Evolutionary conservation across 1,284 basidiomycete species (phyloP), one percentile per base, ranked within the genome.

Genomic region (Microbotryum intermedium): DNA sequence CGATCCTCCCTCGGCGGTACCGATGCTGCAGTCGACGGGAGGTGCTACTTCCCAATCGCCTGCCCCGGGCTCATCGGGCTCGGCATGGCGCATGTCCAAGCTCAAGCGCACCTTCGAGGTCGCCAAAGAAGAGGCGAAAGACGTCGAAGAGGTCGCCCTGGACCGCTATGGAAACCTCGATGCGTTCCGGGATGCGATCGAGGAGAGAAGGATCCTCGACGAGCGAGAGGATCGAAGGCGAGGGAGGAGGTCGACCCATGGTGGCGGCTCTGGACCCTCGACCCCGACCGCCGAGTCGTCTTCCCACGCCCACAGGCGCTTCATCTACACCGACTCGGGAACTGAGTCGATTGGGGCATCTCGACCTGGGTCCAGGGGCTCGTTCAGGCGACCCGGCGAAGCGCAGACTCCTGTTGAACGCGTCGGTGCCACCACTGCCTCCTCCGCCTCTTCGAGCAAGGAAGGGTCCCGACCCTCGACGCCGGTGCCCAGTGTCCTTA

Each of bases 71-170:
- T 90, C 89, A 0, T 88, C 92, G 3, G 94, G 94, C 11, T 90
- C 89, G 20, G 85, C 86, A 72, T 98, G 94, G 94, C 84, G 94
- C 25, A 97, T 97, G 93, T 92, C 90, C 85, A 92, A 93, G 73
- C 82, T 98, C 1, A 83, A 86, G 43, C 81, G 89, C 16, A 85
- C 91, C 1, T 91, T 88, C 72, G 93, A 97, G 74, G 82, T 87
- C 5, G 90, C 88, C 0, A 85, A 91, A 64, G 90, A 93, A 25
- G 71, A 72, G 68, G 81, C 82, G 3, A 77, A 82, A 23, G 70
- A 84, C 0, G 74, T 94, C 2, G 86, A 91, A 71, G 84, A 92
- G 57, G 83, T 97, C 25, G 94, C 88, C 0, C 69, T 90, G 28
- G 94, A 97, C 64, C 82, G 91, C 8, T 95, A 93, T 71, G 89